These are phyloP conservation scores for Aspergillus neoniger DNA, from an alignment of 2,329 filamentous ascomycete genomes.

Conservation along the genomic window DNA sequence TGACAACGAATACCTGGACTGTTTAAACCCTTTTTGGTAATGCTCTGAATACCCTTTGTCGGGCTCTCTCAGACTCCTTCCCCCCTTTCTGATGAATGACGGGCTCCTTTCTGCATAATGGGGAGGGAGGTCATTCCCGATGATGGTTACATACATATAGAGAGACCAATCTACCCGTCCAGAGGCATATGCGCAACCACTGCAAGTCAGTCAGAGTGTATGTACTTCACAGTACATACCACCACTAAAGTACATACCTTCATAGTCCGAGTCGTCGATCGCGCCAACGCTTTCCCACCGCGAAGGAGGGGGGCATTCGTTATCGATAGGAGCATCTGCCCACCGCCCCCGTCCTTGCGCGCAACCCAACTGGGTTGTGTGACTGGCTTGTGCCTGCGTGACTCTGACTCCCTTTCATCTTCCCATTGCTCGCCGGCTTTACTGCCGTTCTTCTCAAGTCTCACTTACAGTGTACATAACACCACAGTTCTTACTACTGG, in stretches of 20 bases:
- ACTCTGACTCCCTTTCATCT: constrained; percentile 12
- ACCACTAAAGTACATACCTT: not conserved
- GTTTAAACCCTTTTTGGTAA: not conserved
- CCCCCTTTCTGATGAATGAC: no score
- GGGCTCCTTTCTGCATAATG: not conserved
- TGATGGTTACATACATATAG: constrained; percentile 6
- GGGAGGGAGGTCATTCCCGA: not conserved
- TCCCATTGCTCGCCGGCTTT: constrained; percentile 7
- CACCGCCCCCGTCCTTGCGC: constrained; percentile 15
- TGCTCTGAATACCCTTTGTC: not conserved
- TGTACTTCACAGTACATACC: not conserved
- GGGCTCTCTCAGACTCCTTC: not conserved
- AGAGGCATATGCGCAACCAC: no score
- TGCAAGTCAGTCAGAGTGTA: no score
- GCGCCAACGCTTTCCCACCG: not conserved
- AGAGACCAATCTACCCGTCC: no score
- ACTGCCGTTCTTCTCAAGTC: not conserved
- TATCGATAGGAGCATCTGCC: constrained; percentile 33
- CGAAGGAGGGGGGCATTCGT: constrained; percentile 32
- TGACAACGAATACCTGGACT: constrained; percentile 19
- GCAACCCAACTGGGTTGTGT: constrained; percentile 11
- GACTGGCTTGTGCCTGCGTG: constrained; percentile 35
- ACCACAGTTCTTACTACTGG: not conserved
- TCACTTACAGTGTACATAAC: no score
- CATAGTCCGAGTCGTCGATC: not conserved